A percentile compares a stretch with the other conserved stretches of the same genome.
phyloP scores from a whole-genome alignment of 23 red algal species.

The Gracilariopsis chorda region DNA sequence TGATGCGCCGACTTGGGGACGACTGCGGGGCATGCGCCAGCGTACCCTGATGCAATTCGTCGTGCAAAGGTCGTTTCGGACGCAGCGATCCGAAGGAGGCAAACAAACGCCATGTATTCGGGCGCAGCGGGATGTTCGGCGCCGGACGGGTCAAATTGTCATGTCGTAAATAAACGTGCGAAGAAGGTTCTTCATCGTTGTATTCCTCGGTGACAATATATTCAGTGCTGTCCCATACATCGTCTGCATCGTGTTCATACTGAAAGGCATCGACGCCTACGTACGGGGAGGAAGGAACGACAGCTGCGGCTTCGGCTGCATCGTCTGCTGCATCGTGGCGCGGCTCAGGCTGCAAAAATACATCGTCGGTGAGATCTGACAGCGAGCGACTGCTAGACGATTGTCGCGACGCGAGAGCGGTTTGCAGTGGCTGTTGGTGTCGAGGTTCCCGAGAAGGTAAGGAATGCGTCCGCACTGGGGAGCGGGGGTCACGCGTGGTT shows the following conservation, averaged over 20 bases:
- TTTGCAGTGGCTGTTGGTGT: neutral
- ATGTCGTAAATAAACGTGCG: neutral
- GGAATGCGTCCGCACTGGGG: neutral
- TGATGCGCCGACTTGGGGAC: no score
- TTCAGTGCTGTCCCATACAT: slow-evolving; percentile 14
- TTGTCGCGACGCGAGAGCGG: neutral
- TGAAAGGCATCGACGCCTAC: neutral
- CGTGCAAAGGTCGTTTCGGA: neutral
- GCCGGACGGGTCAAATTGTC: neutral
- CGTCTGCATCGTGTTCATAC: neutral
- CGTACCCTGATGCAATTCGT: neutral
- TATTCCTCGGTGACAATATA: slow-evolving; percentile 29
- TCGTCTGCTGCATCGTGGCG: neutral
- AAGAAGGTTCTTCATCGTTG: neutral
- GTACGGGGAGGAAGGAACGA: neutral
- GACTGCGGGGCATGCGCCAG: neutral
- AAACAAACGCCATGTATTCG: neutral
- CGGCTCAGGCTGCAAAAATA: neutral
- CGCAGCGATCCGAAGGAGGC: neutral
- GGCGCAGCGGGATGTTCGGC: neutral
- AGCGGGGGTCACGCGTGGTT: neutral
- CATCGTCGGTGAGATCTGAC: neutral
- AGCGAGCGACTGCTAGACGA: neutral
- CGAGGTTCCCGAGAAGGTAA: neutral
- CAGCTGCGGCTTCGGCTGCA: neutral